A percentile compares a stretch with the other conserved stretches of the same genome.
These are phyloP conservation scores for Xylona heveae DNA, from an alignment of 495 filamentous ascomycete species.

Conservation along the genomic window DNA sequence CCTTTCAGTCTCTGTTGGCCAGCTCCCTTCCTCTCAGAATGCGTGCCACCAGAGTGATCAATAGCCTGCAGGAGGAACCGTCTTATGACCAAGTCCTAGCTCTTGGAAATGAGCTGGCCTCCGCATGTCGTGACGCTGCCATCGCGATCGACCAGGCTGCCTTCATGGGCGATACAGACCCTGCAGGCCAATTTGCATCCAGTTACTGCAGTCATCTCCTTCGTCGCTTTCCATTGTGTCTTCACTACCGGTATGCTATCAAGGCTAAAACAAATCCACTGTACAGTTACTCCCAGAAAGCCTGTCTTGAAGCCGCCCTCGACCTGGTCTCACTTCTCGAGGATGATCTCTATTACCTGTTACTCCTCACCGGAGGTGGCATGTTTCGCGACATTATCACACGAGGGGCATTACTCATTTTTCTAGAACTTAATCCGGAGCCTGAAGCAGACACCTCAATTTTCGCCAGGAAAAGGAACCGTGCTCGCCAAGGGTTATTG, in stretches of 20 bases:
- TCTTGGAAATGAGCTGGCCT: conserved; percentile 21
- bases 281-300: conserved; percentile 34
- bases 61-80: conserved; percentile 23
- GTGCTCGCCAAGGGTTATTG: conserved; percentile 14
- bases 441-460: conserved; percentile 11
- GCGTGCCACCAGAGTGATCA: conserved; percentile 25
- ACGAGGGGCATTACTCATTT: conserved; percentile 14
- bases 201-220: conserved; percentile 20
- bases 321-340: conserved; percentile 24
- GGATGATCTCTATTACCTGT: conserved; percentile 17
- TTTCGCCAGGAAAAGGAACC: conserved; percentile 11
- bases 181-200: conserved; percentile 8
- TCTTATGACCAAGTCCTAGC: conserved; percentile 29
- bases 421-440: conserved; percentile 18
- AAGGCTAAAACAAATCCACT: conserved; percentile 25
- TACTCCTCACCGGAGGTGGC: conserved; percentile 22
- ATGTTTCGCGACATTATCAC: conserved; percentile 26
- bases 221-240: conserved; percentile 27
- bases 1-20: conserved; percentile 27
- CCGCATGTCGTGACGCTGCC: conserved; percentile 15
- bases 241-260: conserved; percentile 30
- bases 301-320: conserved; percentile 27
- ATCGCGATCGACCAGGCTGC: conserved; percentile 4
- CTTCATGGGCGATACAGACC: conserved; percentile 10
- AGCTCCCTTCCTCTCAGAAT: conserved; percentile 26